A percentile compares a stretch with the other conserved stretches of the same genome.
Evolutionary conservation across 192 early-diverging fungal genomes (phyloP).

Genomic region (Cetraspora pellucida): DNA sequence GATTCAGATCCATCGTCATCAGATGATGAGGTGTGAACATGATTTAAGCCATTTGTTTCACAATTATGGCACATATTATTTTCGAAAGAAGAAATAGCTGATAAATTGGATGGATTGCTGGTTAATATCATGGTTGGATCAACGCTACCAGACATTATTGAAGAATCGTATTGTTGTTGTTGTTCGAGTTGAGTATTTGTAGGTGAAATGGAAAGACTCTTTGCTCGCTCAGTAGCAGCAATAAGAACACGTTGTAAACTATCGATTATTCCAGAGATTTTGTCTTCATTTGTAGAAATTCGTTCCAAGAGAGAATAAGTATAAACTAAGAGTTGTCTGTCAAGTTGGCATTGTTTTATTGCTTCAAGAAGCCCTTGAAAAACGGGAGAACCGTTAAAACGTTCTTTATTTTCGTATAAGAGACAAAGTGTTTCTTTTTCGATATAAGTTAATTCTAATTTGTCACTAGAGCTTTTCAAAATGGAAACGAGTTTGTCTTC

Average conservation of each 20-base stretch:
- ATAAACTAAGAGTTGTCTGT: neutral
- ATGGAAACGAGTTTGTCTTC: neutral
- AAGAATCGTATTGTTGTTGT: neutral
- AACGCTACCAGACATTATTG: neutral
- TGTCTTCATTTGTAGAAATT: neutral
- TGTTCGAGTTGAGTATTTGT: neutral
- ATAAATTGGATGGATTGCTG: neutral
- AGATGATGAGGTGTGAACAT: neutral
- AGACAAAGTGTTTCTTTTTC: conserved; percentile 2
- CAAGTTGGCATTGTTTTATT: neutral
- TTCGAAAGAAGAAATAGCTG: no score
- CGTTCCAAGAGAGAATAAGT: neutral
- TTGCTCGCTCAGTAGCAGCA: neutral
- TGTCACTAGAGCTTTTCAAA: neutral
- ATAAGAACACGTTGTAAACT: neutral
- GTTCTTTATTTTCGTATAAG: neutral
- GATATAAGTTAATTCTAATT: neutral
- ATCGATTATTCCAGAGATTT: neutral
- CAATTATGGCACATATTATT: no score
- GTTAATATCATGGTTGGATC: neutral
- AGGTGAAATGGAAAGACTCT: neutral
- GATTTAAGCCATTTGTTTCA: neutral
- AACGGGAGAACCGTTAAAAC: neutral
- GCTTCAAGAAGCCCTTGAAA: neutral
- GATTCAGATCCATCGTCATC: neutral